Evolutionary conservation across 2,329 filamentous ascomycete genomes (phyloP).

Genomic region (Magnaporthiopsis poae): DNA sequence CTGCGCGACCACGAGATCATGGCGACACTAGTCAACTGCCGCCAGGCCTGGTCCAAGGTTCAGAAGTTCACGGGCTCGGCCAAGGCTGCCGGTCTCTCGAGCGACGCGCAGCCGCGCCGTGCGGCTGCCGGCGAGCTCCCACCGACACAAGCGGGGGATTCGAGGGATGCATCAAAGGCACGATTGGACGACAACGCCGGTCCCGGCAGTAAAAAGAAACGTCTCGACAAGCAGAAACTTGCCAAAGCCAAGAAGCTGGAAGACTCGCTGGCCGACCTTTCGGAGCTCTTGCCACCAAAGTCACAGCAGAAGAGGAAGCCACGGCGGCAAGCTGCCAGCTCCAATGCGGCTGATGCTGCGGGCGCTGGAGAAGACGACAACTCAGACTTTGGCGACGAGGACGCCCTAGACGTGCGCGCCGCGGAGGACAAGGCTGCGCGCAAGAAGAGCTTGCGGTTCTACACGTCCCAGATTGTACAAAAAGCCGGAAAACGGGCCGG

Average conservation of each 20-base stretch:
- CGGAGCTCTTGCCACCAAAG: conserved; percentile 43
- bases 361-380: conserved; percentile 47
- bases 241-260: conserved; percentile 51
- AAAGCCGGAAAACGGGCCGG: conserved; percentile 78
- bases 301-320: conserved; percentile 36
- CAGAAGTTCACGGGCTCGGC: conserved; percentile 47
- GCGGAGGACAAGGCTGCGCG: conserved; percentile 78
- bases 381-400: conserved; percentile 91
- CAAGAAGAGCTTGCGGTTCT: conserved; percentile 91
- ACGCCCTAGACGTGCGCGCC: conserved; percentile 63
- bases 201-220: conserved; percentile 15
- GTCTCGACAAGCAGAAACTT: conserved; percentile 26
- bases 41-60: conserved; percentile 68
- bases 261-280: conserved; percentile 60
- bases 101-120: conserved; percentile 13
- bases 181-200: not conserved
- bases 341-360: conserved; percentile 17
- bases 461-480: conserved; percentile 93
- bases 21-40: conserved; percentile 69
- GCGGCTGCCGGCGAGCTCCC: not conserved
- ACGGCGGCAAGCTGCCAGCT: conserved; percentile 22
- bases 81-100: conserved; percentile 7
- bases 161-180: not conserved
- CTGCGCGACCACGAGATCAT: conserved; percentile 86
- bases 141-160: conserved; percentile 19